Evolutionary conservation across 345 rosid species (phyloP).

Genomic region (thale cress (Arabidopsis thaliana)): DNA sequence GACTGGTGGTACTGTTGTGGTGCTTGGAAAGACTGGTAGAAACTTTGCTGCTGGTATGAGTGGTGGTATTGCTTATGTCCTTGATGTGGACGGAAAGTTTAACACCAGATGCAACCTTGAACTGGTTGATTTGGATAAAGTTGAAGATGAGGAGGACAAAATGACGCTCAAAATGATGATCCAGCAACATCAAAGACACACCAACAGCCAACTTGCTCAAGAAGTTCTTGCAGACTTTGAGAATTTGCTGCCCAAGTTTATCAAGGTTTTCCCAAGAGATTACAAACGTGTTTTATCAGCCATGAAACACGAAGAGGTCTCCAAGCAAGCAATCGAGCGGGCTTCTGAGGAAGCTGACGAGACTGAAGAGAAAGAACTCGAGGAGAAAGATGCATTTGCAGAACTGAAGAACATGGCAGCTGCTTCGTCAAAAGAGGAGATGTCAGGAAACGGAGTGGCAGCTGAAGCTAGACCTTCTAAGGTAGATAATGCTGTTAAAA

Average conservation of each 20-base stretch:
- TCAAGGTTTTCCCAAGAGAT: slow-evolving; percentile 97
- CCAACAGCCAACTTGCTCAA: slow-evolving; percentile 85
- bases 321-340: slow-evolving; percentile 46
- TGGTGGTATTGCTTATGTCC: slow-evolving; percentile 95
- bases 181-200: slow-evolving; percentile 95
- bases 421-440: slow-evolving; percentile 52
- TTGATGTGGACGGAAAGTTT: slow-evolving; percentile 84
- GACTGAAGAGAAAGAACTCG: slow-evolving; percentile 59
- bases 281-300: slow-evolving; percentile 88
- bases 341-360: slow-evolving; percentile 62
- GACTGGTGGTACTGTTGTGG: slow-evolving; percentile 98
- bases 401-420: slow-evolving; percentile 93
- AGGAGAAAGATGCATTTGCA: slow-evolving; percentile 78
- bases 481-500: slow-evolving; percentile 70
- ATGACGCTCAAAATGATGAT: slow-evolving; percentile 92
- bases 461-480: slow-evolving; percentile 65
- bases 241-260: slow-evolving; percentile 71
- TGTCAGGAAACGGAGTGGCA: slow-evolving; percentile 52
- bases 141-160: slow-evolving; percentile 91
- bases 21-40: slow-evolving; percentile 97
- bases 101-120: slow-evolving; percentile 83
- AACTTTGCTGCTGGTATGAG: slow-evolving; percentile 99
- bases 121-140: slow-evolving; percentile 93
- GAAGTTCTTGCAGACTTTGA: slow-evolving; percentile 86
- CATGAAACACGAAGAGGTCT: slow-evolving; percentile 64